Evolutionary conservation across 345 rosid genomes (phyloP), one percentile per base, ranked within the genome.

Genomic region (Salix koriyanagi): DNA sequence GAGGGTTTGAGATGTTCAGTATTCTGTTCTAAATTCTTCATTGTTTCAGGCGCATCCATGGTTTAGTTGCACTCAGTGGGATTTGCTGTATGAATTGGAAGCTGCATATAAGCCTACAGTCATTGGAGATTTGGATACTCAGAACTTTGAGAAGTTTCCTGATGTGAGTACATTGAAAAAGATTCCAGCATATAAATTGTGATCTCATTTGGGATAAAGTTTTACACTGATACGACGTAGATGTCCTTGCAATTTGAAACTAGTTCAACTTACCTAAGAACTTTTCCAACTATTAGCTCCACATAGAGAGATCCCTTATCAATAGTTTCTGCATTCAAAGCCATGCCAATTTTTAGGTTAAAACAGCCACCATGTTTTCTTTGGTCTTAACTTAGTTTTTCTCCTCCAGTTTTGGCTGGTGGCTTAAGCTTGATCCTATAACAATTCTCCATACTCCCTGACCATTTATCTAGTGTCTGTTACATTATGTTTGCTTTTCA

Each of bases 61-160:
- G 99, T 90, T 95, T 78, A 82, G 72, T 77, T 78, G 88, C 83
- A 79, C 91, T 80, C 85, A 88, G 28, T 95, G 99, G 99, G 99
- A 95, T 70, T 84, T 78, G 83, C 83, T 95, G 42, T 93, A 93
- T 84, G 98, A 95, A 78, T 89, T 85, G 86, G 97, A 93, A 83
- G 96, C 98, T 76, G 93, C 90, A 61, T 87, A 88, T 84, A 90
- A 81, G 83, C 99, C 99, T 50, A 87, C 75, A 58, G 99, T 96
- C 75, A 87, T 78, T 65, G 99, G 99, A 77, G 98, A 96, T 79
- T 80, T 86, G 78, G 99, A 96, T 84, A 96, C 99, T 46, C 99
- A 91, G 83, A 95, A 96, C 84, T 96, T 96, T 82, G 99, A 96
- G 84, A 91, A 96, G 84, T 96, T 96, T 87, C 92, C 98, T 54